A percentile compares a stretch with the other conserved stretches of the same genome.
phyloP scores from a whole-genome alignment of 169 alveolate genomes.

The Haemoproteus tartakovskyi region DNA sequence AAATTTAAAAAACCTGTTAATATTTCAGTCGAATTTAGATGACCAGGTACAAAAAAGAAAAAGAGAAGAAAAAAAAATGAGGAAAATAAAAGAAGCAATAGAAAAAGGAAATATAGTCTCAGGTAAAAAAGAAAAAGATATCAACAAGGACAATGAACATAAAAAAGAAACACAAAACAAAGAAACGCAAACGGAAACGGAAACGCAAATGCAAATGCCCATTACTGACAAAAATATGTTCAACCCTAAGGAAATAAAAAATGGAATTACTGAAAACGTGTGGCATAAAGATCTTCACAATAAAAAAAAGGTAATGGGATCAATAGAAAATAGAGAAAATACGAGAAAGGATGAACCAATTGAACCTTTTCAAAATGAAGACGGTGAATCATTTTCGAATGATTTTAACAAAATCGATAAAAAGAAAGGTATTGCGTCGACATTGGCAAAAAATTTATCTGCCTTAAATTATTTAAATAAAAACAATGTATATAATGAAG shows the following conservation, averaged over 20 bases:
- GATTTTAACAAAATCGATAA: too few relatives aligned
- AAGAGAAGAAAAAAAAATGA: conserved; percentile 27
- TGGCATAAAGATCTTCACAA: too few relatives aligned
- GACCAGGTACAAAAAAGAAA: conserved; percentile 7
- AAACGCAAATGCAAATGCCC: too few relatives aligned
- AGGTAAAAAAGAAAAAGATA: not conserved
- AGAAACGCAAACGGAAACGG: not conserved
- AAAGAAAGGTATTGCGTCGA: too few relatives aligned
- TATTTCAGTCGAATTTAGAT: conserved; percentile 48
- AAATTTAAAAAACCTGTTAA: conserved; percentile 28
- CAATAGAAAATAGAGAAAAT: not conserved
- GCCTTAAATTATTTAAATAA: too few relatives aligned
- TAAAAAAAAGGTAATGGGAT: not conserved
- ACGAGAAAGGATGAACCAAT: not conserved
- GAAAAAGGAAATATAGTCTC: not conserved
- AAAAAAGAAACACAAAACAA: not conserved
- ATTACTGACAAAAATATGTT: too few relatives aligned
- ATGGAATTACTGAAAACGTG: too few relatives aligned
- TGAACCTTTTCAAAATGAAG: not conserved
- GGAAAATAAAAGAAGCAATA: conserved; percentile 19
- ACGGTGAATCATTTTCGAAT: too few relatives aligned
- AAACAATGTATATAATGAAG: too few relatives aligned
- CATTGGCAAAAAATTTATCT: too few relatives aligned
- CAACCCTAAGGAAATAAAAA: not conserved
- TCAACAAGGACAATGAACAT: not conserved